A percentile compares a stretch with the other conserved stretches of the same genome.
These are phyloP conservation scores for Curvularia spicifera DNA, from an alignment of 2,329 filamentous ascomycete genomes.

Conservation along the genomic window DNA sequence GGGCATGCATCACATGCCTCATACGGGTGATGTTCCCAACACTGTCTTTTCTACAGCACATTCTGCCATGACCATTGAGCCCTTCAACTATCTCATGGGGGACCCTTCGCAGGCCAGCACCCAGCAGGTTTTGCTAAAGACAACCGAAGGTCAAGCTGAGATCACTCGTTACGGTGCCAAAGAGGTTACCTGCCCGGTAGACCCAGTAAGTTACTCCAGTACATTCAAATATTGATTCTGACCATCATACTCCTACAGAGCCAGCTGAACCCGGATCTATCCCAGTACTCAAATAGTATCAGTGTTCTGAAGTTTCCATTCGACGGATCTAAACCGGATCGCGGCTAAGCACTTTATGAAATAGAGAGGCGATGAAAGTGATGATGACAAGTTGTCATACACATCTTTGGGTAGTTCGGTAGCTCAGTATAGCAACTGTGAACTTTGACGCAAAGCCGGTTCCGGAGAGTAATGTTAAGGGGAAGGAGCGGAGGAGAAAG, in stretches of 20 bases:
- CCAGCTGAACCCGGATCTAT: conserved; percentile 1
- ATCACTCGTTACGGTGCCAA: not conserved
- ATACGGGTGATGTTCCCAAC: not conserved
- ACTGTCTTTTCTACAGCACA: conserved; percentile 1
- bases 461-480: too few relatives aligned
- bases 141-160: not conserved
- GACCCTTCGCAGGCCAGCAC: conserved; percentile 1
- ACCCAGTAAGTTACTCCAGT: not conserved
- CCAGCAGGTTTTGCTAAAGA: conserved; percentile 1
- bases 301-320: not conserved
- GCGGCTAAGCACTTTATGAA: not conserved
- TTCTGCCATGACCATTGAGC: not conserved
- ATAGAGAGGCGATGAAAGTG: too few relatives aligned
- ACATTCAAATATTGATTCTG: not conserved
- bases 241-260: not conserved
- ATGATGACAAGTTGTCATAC: too few relatives aligned
- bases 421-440: too few relatives aligned
- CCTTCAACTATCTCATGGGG: not conserved
- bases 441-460: too few relatives aligned
- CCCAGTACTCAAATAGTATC: not conserved
- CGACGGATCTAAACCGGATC: conserved; percentile 1
- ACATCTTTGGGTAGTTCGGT: too few relatives aligned
- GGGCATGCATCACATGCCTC: not conserved
- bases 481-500: too few relatives aligned
- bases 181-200: not conserved